These are phyloP conservation scores for Gossypium davidsonii DNA, from an alignment of 441 rosid species.

Conservation along the genomic window DNA sequence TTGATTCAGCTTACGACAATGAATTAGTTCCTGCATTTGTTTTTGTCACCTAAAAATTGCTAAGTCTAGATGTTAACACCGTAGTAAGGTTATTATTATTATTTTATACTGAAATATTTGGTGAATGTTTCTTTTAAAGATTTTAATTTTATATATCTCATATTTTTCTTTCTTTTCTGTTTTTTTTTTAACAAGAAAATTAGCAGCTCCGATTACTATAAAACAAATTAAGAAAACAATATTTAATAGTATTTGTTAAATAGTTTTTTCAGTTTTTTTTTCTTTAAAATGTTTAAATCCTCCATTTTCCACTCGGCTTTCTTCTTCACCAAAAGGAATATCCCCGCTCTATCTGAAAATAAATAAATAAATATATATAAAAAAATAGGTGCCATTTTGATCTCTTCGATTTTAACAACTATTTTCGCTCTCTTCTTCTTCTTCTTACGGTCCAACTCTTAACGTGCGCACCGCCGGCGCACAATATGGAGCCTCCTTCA, in stretches of 20 bases:
- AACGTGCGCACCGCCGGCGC: constrained; percentile 29
- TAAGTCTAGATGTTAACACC: no score
- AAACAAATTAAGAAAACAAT: no score
- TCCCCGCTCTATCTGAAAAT: background rate
- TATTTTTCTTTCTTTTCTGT: no score
- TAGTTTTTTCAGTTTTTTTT: no score
- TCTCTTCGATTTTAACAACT: background rate
- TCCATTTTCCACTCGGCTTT: background rate
- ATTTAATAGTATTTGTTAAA: no score
- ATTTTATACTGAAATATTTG: no score
- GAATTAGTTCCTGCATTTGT: background rate
- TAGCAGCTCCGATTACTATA: no score
- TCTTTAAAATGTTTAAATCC: background rate
- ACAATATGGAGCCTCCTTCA: constrained; percentile 56
- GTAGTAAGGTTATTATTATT: no score
- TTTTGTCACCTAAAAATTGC: no score
- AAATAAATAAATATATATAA: no score
- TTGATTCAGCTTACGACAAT: background rate
- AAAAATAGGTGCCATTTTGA: background rate
- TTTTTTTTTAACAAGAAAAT: no score
- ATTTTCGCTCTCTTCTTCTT: background rate
- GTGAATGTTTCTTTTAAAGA: background rate
- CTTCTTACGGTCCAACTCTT: background rate
- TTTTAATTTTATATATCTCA: no score
- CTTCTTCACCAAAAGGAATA: background rate